A percentile compares a stretch with the other conserved stretches of the same genome.
These are phyloP conservation scores for Penicillium sclerotiorum DNA, from an alignment of 2,329 filamentous ascomycete genomes.

Conservation along the genomic window DNA sequence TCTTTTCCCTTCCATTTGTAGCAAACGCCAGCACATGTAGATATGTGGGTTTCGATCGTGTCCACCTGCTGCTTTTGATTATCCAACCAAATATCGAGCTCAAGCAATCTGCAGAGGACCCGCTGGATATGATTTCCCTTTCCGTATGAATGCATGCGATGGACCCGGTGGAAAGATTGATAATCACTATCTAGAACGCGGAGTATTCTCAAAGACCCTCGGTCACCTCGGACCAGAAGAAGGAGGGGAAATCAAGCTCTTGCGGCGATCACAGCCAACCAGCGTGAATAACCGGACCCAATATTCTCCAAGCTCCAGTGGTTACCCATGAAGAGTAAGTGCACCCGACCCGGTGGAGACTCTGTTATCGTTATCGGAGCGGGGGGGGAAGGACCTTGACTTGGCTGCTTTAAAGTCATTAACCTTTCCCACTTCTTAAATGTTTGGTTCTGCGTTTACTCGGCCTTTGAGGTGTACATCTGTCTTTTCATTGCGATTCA, in stretches of 20 bases:
- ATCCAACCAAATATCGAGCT: too few species aligned
- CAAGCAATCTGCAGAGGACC: background rate
- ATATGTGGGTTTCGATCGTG: too few species aligned
- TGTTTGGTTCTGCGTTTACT: conserved; percentile 13
- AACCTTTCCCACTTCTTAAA: conserved; percentile 5
- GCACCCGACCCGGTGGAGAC: conserved; percentile 30
- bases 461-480: conserved; percentile 14
- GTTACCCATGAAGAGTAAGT: conserved; percentile 36
- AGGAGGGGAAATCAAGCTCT: background rate
- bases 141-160: background rate
- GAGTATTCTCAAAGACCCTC: background rate
- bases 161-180: background rate
- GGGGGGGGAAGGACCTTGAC: conserved; percentile 12
- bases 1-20: too few species aligned
- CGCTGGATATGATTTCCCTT: background rate
- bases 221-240: background rate
- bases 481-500: conserved; percentile 8
- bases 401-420: conserved; percentile 8
- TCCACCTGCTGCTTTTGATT: too few species aligned
- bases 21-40: too few species aligned
- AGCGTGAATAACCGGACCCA: background rate
- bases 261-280: conserved; percentile 13
- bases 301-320: conserved; percentile 1
- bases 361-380: conserved; percentile 25
- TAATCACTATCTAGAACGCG: background rate